phyloP scores from a whole-genome alignment of 345 rosid species.

The Zanthoxylum bungeanum region DNA sequence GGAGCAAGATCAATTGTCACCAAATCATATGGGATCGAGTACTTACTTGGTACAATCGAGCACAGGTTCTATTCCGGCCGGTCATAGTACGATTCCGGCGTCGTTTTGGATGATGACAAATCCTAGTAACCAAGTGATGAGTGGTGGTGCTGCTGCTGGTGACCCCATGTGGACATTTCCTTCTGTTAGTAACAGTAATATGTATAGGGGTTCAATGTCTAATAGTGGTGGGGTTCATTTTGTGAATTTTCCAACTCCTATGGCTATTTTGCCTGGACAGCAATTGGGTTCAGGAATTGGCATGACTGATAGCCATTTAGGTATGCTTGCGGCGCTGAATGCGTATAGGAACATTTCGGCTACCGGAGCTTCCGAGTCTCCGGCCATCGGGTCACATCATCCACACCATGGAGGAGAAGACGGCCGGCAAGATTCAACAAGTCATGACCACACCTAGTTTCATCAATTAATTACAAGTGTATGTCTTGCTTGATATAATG shows the following conservation, averaged over 20 bases:
- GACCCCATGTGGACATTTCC: slow-evolving; percentile 50
- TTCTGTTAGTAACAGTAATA: slow-evolving; percentile 23
- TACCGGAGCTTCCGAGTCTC: slow-evolving; percentile 21
- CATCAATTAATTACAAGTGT: slow-evolving; percentile 12
- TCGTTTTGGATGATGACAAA: slow-evolving; percentile 65
- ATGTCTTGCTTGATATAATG: slow-evolving; percentile 21
- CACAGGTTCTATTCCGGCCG: slow-evolving; percentile 50
- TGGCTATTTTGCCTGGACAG: slow-evolving; percentile 69
- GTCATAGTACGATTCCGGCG: slow-evolving; percentile 46
- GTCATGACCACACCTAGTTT: slow-evolving; percentile 39
- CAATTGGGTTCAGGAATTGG: slow-evolving; percentile 39
- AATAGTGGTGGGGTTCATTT: slow-evolving; percentile 74
- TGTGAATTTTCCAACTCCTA: slow-evolving; percentile 70
- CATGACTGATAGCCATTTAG: slow-evolving; percentile 50
- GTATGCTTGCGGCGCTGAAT: slow-evolving; percentile 65
- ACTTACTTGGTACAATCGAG: slow-evolving; percentile 54
- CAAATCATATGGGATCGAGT: slow-evolving; percentile 48
- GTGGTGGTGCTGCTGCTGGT: slow-evolving; percentile 31
- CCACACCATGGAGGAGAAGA: slow-evolving; percentile 42
- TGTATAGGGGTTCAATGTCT: slow-evolving; percentile 36
- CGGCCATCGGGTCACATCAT: slow-evolving; percentile 32
- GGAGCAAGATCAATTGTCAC: slow-evolving; percentile 19
- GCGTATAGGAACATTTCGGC: slow-evolving; percentile 48
- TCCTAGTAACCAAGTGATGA: slow-evolving; percentile 33
- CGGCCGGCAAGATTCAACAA: slow-evolving; percentile 29